Conservation (phyloP, 805 yeast genomes). For the Clavispora vitiphila region DNA sequence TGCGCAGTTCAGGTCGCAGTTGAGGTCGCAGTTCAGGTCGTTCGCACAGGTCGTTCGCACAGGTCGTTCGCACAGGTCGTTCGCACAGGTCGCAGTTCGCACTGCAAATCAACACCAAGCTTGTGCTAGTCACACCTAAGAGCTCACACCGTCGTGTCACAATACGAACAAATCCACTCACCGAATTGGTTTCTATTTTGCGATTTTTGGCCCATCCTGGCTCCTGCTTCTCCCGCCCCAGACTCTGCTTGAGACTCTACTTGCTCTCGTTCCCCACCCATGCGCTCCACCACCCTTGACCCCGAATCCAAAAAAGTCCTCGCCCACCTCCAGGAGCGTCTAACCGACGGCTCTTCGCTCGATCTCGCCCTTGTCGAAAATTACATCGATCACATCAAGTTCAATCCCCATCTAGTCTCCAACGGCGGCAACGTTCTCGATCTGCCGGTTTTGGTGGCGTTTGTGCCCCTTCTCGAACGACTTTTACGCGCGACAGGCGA, state of each 20-base stretch:
- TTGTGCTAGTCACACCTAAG: too few species aligned
- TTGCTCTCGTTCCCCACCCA: background rate
- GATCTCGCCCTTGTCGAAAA: background rate
- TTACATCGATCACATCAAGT: background rate
- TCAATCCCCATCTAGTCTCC: background rate
- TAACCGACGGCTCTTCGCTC: background rate
- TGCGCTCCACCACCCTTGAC: conserved; percentile 1
- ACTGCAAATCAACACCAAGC: too few species aligned
- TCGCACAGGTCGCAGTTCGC: too few species aligned
- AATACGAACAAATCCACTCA: too few species aligned
- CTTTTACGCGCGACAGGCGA: conserved; percentile 3
- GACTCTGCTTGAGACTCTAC: background rate
- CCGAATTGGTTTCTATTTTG: too few species aligned
- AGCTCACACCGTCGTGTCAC: too few species aligned
- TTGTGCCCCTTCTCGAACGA: conserved; percentile 7
- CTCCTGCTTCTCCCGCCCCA: background rate
- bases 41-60: too few species aligned
- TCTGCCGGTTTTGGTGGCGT: conserved; percentile 7
- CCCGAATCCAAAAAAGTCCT: background rate
- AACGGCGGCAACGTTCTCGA: conserved; percentile 1
- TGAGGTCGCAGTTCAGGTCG: too few species aligned
- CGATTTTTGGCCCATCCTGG: too few species aligned
- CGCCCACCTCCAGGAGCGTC: background rate
- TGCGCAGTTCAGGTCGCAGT: too few species aligned
- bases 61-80: too few species aligned